These are phyloP conservation scores for Aspergillus novofumigatus DNA, from an alignment of 2,329 filamentous ascomycete genomes.

Conservation along the genomic window DNA sequence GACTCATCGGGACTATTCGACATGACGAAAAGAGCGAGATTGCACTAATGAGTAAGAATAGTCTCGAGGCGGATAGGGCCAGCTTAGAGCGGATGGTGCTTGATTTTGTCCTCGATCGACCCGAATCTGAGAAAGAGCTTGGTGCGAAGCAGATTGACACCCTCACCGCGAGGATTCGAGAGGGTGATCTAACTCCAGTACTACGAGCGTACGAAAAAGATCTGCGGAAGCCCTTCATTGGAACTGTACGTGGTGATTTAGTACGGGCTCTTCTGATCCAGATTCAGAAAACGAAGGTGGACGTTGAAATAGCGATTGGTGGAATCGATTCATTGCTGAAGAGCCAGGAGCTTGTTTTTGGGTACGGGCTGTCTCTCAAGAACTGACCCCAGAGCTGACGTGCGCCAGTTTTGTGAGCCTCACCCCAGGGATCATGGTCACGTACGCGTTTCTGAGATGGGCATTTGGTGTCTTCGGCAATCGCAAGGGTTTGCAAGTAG, in stretches of 20 bases:
- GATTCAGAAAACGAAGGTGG: slow-evolving; percentile 97
- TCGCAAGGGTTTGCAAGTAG: slow-evolving; percentile 63
- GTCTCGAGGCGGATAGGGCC: slow-evolving; percentile 81
- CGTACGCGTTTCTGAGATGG: slow-evolving; percentile 70
- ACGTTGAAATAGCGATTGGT: slow-evolving; percentile 91
- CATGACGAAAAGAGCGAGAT: slow-evolving; percentile 92
- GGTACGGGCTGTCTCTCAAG: slow-evolving; percentile 30
- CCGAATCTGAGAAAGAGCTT: slow-evolving; percentile 50
- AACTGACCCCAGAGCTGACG: slow-evolving; percentile 9
- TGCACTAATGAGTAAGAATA: slow-evolving; percentile 92
- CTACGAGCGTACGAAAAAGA: slow-evolving; percentile 89
- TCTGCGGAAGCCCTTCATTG: slow-evolving; percentile 73
- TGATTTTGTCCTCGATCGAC: slow-evolving; percentile 85
- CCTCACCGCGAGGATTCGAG: slow-evolving; percentile 74
- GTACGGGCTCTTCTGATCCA: slow-evolving; percentile 90
- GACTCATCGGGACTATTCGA: slow-evolving; percentile 84
- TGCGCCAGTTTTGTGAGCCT: slow-evolving; percentile 73
- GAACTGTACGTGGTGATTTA: slow-evolving; percentile 79
- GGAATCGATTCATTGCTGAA: slow-evolving; percentile 93
- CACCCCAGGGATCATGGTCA: slow-evolving; percentile 87
- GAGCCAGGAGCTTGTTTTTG: slow-evolving; percentile 95
- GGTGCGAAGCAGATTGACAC: slow-evolving; percentile 65
- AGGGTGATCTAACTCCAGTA: slow-evolving; percentile 90
- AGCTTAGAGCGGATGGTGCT: slow-evolving; percentile 97
- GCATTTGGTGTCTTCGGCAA: slow-evolving; percentile 65